Evolutionary conservation across 768 basidiomycete species (phyloP).

Genomic region (Russula earlei): DNA sequence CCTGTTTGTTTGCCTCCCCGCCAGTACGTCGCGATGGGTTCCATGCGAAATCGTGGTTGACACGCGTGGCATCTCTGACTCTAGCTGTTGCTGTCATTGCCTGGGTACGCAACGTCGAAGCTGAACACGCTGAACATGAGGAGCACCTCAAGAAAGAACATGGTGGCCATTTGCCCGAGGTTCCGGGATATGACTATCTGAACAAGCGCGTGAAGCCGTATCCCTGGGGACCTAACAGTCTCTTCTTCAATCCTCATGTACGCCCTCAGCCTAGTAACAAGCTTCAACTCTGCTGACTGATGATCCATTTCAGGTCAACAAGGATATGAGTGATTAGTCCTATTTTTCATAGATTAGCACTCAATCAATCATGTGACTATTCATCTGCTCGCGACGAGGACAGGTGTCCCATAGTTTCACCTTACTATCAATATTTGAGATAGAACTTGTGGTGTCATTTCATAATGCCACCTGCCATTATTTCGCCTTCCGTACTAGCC

Average conservation of each 20-base stretch:
- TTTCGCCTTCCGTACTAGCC: conserved; percentile 94
- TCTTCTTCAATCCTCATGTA: conserved; percentile 76
- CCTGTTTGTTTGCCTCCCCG: conserved; percentile 66
- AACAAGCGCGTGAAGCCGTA: conserved; percentile 70
- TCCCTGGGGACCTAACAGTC: conserved; percentile 78
- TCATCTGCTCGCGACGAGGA: too few species aligned
- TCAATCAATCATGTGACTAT: neutral
- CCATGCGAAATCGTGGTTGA: neutral
- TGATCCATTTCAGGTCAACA: conserved; percentile 43
- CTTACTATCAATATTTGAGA: too few species aligned
- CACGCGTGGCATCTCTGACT: neutral
- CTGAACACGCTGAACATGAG: conserved; percentile 60
- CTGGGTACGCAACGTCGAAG: conserved; percentile 45
- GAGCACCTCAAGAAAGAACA: conserved; percentile 66
- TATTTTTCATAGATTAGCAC: conserved; percentile 5
- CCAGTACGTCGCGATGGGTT: conserved; percentile 40
- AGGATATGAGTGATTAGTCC: conserved; percentile 41
- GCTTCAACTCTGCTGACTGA: conserved; percentile 1
- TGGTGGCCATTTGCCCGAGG: conserved; percentile 59
- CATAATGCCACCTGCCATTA: conserved; percentile 79
- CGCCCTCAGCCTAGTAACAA: conserved; percentile 21
- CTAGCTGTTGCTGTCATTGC: conserved; percentile 24
- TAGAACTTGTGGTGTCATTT: neutral
- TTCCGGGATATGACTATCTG: conserved; percentile 67
- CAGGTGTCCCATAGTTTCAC: too few species aligned